Conservation (phyloP, 345 rosid species). For the Citrus cavaleriei region DNA sequence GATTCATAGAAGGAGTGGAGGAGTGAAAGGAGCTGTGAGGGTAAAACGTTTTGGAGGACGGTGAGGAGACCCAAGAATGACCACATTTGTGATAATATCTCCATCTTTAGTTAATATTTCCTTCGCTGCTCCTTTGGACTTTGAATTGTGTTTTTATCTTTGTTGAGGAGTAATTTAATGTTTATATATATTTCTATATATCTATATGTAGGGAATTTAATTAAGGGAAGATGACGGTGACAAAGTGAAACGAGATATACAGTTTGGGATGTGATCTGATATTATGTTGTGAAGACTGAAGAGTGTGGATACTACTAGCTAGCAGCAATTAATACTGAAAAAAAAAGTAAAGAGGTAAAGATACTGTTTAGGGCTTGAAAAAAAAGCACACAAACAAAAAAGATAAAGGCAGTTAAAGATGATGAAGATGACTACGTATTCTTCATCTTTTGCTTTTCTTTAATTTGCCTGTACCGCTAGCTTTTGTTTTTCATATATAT, state of each 20-base stretch:
- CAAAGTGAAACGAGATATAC: background rate
- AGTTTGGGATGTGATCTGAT: too few relatives aligned
- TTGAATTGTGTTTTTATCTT: constrained; percentile 18
- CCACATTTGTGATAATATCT: constrained; percentile 48
- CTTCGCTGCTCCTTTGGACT: background rate
- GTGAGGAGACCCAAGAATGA: constrained; percentile 48
- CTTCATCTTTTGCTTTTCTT: constrained; percentile 22
- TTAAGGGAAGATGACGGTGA: background rate
- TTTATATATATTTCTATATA: too few relatives aligned
- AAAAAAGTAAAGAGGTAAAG: background rate
- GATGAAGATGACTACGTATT: constrained; percentile 17
- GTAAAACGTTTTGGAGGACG: constrained; percentile 47
- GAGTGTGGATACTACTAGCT: too few relatives aligned
- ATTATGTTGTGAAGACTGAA: too few relatives aligned
- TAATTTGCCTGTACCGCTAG: background rate
- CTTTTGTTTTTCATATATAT: background rate
- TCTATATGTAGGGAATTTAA: background rate
- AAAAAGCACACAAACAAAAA: constrained; percentile 21
- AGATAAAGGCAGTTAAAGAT: constrained; percentile 18
- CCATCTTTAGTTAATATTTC: constrained; percentile 13
- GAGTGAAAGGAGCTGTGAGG: constrained; percentile 43
- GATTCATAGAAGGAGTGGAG: constrained; percentile 34
- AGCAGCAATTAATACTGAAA: too few relatives aligned
- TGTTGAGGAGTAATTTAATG: background rate
- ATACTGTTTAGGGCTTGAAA: constrained; percentile 15